Evolutionary conservation across 2,329 filamentous ascomycete genomes (phyloP).

Genomic region (Xylaria sp.): DNA sequence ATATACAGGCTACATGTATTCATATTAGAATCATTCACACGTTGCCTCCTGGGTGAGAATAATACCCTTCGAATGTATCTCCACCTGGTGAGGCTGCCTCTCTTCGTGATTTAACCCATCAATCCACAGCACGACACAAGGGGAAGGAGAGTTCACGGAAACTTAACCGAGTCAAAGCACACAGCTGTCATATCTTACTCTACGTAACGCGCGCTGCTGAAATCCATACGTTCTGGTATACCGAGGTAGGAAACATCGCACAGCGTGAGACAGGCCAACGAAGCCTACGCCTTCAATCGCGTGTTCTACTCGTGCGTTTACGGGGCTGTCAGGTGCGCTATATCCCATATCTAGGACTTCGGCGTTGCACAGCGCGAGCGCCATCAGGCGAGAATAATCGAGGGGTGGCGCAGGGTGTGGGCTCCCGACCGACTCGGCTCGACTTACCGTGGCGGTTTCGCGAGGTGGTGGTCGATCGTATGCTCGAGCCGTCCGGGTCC

Average conservation of each 20-base stretch:
- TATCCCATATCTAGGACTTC: neutral
- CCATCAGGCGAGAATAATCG: neutral
- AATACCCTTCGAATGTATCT: no score
- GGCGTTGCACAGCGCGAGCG: neutral
- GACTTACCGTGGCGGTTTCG: neutral
- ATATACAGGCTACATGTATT: no score
- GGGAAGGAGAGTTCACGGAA: conserved; percentile 21
- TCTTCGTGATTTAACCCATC: neutral
- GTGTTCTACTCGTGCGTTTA: neutral
- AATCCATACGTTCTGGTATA: neutral
- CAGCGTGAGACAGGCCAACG: conserved; percentile 2
- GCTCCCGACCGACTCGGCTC: neutral
- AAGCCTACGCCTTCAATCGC: neutral
- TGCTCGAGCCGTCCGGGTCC: no score
- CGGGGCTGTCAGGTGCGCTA: neutral
- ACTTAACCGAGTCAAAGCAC: conserved; percentile 29
- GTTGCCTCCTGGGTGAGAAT: no score
- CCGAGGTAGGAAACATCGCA: conserved; percentile 9
- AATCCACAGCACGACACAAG: neutral
- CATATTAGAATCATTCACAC: no score
- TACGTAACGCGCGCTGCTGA: conserved; percentile 3
- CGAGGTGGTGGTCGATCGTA: no score
- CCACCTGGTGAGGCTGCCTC: no score
- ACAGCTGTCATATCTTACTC: conserved; percentile 11
- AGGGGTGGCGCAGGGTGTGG: neutral